Percentiles rank a stretch among this genome's conserved stretches.
Conservation (phyloP, 1,284 basidiomycete species). For the Cutaneotrichosporon cavernicola region DNA sequence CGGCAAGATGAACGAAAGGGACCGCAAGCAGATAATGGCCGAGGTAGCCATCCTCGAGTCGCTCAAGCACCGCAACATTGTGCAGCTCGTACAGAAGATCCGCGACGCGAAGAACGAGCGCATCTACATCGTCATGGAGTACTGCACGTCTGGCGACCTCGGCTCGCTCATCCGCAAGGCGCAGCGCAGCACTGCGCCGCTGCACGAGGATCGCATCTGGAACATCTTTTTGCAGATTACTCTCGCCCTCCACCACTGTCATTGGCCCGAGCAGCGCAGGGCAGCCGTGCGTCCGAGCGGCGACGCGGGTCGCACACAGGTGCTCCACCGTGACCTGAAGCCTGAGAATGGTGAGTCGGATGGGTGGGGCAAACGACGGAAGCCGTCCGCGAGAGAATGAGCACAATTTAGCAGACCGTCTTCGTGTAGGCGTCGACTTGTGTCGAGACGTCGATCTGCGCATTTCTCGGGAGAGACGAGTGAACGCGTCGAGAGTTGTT, state of each 20-base stretch:
- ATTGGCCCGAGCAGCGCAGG: conserved; percentile 56
- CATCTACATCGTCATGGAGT: conserved; percentile 95
- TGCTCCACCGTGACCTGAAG: conserved; percentile 91
- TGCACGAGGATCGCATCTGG: conserved; percentile 93
- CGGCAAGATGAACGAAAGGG: conserved; percentile 86
- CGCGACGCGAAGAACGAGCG: conserved; percentile 87
- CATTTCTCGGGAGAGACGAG: background rate
- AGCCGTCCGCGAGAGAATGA: background rate
- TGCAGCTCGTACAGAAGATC: conserved; percentile 60
- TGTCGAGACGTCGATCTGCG: too few relatives aligned
- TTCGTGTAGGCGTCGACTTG: too few relatives aligned
- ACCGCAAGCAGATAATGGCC: conserved; percentile 91
- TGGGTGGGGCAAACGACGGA: background rate
- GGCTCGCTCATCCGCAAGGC: conserved; percentile 71
- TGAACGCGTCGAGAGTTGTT: background rate
- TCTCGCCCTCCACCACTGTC: conserved; percentile 87
- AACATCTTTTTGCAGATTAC: conserved; percentile 90
- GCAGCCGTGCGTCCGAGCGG: background rate
- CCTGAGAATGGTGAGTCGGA: conserved; percentile 80
- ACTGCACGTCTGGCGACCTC: conserved; percentile 91
- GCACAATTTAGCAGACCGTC: background rate
- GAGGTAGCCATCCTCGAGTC: conserved; percentile 98
- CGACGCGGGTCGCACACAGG: conserved; percentile 56
- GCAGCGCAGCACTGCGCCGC: conserved; percentile 57
- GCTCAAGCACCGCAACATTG: conserved; percentile 89